Evolutionary conservation across 1,284 basidiomycete genomes (phyloP).

Genomic region (Farysia itapuensis): DNA sequence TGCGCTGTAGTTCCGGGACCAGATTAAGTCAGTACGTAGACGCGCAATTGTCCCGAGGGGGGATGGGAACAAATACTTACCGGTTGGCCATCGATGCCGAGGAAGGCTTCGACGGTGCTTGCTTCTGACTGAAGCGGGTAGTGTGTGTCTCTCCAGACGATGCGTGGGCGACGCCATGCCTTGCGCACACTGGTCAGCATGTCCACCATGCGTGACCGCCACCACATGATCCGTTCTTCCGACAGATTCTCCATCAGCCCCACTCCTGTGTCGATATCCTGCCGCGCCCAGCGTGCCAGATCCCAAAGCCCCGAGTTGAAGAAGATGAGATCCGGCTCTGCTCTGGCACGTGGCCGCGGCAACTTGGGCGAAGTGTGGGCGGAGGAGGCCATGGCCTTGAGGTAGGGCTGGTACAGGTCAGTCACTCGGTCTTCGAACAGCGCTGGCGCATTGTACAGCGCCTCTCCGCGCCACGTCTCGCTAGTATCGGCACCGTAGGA

Average conservation of each 20-base stretch:
- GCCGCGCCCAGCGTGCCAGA: constrained; percentile 59
- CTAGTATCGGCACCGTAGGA: constrained; percentile 60
- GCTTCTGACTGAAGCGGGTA: constrained; percentile 30
- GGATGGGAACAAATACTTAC: constrained; percentile 8
- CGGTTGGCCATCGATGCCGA: constrained; percentile 25
- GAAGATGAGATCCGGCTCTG: constrained; percentile 59
- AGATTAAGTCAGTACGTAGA: not conserved
- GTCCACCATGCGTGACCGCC: constrained; percentile 54
- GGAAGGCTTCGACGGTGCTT: constrained; percentile 44
- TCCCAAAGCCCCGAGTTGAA: constrained; percentile 60
- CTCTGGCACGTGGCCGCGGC: constrained; percentile 34
- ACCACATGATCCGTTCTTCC: constrained; percentile 58
- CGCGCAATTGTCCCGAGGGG: too few species aligned
- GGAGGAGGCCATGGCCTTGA: constrained; percentile 23
- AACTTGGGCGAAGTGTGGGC: constrained; percentile 17
- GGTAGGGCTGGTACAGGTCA: constrained; percentile 55
- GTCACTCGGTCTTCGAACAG: constrained; percentile 59
- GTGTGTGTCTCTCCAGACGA: constrained; percentile 48
- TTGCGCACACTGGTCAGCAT: constrained; percentile 38
- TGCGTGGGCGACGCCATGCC: constrained; percentile 14
- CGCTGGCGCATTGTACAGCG: constrained; percentile 57
- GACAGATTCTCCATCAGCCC: constrained; percentile 49
- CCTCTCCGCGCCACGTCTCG: constrained; percentile 56
- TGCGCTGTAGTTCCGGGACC: constrained; percentile 1
- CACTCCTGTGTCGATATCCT: constrained; percentile 50